phyloP scores from a whole-genome alignment of 306 rosid species.

The Vigna trinervia region DNA sequence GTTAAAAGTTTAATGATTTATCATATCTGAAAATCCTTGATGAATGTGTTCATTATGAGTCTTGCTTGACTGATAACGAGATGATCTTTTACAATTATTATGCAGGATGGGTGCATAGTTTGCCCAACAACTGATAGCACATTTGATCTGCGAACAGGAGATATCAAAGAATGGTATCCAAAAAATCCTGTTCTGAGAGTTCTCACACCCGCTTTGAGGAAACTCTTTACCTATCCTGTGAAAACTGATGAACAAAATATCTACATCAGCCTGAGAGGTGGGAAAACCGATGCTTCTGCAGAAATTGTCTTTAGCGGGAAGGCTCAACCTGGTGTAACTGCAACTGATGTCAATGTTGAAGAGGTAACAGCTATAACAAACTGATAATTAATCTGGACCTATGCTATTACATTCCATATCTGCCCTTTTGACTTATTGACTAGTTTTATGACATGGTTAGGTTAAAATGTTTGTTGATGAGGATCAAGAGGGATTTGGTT shows the following conservation, averaged over 20 bases:
- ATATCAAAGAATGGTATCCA: slow-evolving; percentile 88
- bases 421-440: slow-evolving; percentile 4
- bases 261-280: slow-evolving; percentile 67
- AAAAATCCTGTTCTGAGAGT: slow-evolving; percentile 88
- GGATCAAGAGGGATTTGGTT: slow-evolving; percentile 71
- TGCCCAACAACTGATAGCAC: slow-evolving; percentile 98
- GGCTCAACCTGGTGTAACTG: slow-evolving; percentile 92
- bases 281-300: slow-evolving; percentile 63
- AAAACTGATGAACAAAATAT: slow-evolving; percentile 86
- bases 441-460: slow-evolving; percentile 48
- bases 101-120: slow-evolving; percentile 90
- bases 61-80: slow-evolving; percentile 6
- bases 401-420: background rate
- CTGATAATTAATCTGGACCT: background rate
- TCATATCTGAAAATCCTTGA: background rate
- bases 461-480: slow-evolving; percentile 91
- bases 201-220: slow-evolving; percentile 84
- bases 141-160: slow-evolving; percentile 81
- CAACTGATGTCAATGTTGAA: slow-evolving; percentile 83
- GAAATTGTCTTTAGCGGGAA: slow-evolving; percentile 90
- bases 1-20: slow-evolving; percentile 9
- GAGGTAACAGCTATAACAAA: slow-evolving; percentile 59
- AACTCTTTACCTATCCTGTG: slow-evolving; percentile 68
- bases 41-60: background rate
- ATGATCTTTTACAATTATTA: slow-evolving; percentile 1